These are phyloP conservation scores for Allomyces arbusculus DNA, from an alignment of 192 early-diverging fungal species.

Conservation along the genomic window DNA sequence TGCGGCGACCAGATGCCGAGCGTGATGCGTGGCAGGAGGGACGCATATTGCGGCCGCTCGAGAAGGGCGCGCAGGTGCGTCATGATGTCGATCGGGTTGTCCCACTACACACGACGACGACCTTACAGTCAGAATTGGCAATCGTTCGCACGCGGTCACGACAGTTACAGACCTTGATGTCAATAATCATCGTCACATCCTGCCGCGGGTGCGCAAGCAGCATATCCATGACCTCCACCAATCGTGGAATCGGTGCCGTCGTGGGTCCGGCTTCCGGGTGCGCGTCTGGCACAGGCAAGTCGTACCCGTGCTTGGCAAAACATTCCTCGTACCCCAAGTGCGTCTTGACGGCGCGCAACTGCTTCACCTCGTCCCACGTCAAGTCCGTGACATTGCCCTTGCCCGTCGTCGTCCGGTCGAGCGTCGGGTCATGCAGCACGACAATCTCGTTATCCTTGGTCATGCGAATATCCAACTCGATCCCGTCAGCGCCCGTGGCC, in stretches of 20 bases:
- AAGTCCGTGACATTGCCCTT: background rate
- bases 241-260: background rate
- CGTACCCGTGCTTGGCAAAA: background rate
- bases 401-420: background rate
- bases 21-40: background rate
- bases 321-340: background rate
- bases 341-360: background rate
- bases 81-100: background rate
- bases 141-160: no score
- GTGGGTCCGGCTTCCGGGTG: background rate
- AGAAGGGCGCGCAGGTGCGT: background rate
- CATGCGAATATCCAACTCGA: background rate
- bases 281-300: background rate
- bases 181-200: background rate
- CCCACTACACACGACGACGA: background rate
- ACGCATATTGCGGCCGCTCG: background rate
- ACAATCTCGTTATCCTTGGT: background rate
- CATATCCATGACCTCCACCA: background rate
- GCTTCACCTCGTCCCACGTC: background rate
- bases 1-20: background rate
- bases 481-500: background rate
- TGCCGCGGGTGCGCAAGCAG: background rate
- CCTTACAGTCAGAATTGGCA: no score
- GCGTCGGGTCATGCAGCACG: background rate
- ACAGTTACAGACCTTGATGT: background rate